Base-by-base conservation (phyloP, 2,329 filamentous ascomycete genomes). In the Ascomycota sp. region DNA sequence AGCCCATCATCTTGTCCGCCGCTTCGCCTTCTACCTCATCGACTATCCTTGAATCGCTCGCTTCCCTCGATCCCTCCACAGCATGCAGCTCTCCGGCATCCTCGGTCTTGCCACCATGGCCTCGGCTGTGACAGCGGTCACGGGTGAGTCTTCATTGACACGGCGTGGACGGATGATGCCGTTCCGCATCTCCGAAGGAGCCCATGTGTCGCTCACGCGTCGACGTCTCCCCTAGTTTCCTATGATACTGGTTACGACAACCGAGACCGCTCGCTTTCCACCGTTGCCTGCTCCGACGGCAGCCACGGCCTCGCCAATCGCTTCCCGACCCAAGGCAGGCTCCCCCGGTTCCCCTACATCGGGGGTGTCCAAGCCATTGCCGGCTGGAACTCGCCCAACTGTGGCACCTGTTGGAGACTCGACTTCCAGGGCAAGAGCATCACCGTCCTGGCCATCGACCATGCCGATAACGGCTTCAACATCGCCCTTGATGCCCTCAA, bases 231-330 rank as follows among this genome's bases (percentile, higher is more conserved):
- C 21, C 8, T 44, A 49, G 75, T 83, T 43, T 75, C 73, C 38
- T 86, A 74, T 52, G 78, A 85, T 53, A 53, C 56, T 13, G 69
- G 63, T 45, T 89, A 80, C 56, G 79, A 85, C 45, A 55, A 75
- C 37, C 47, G 46, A 26, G 38, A 38, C 35, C 63, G 69, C 33
- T 57, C 65, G 26, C 48, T 85, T 33, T 59, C 52, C 22, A 47
- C 43, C 6, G 61, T 82, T 28, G 48, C 71, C 35, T 81, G 75
- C 63, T 75, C 69, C 21, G 69, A 80, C 44, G 75, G 75, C 32
- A 28, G 36, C 36, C 74, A 79, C 51, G 75, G 75, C 33, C 61
- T 81, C 36, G 66, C 67, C 37, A 69, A 63, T 41, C 63, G 58
- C 40, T 77, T 65, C 66, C 44, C 52, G 30, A 68, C 52, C 1